Conservation (phyloP, 495 filamentous ascomycete species). For the Pseudomonodictys pantanalensis region DNA sequence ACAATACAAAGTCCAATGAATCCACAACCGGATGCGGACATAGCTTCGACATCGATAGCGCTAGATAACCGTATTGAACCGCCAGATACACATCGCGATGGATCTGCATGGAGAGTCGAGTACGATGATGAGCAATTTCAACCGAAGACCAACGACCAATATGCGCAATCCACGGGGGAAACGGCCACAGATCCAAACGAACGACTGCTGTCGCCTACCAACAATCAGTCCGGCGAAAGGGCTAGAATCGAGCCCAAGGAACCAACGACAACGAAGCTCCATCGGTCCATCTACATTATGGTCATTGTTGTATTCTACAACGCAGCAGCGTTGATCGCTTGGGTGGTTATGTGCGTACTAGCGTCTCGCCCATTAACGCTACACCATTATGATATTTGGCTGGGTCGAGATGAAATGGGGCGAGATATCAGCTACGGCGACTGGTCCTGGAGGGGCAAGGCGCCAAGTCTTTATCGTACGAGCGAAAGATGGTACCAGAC, state of each 20-base stretch:
- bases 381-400: background rate
- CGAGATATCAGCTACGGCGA: background rate
- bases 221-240: background rate
- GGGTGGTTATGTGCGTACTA: background rate
- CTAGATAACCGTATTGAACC: no score
- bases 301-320: background rate
- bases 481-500: conserved; percentile 36
- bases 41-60: no score
- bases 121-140: no score
- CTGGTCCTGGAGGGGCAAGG: background rate
- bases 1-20: no score
- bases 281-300: background rate
- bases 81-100: no score
- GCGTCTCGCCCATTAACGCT: background rate
- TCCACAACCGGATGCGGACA: no score
- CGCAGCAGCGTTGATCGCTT: background rate
- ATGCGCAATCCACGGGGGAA: background rate
- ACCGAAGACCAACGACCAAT: no score
- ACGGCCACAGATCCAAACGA: background rate
- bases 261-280: background rate
- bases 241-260: background rate
- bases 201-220: background rate
- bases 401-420: background rate
- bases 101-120: no score
- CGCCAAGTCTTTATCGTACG: background rate